Base-by-base conservation (phyloP, 1,139 yeast genomes). In the Kodamaea plutei region DNA sequence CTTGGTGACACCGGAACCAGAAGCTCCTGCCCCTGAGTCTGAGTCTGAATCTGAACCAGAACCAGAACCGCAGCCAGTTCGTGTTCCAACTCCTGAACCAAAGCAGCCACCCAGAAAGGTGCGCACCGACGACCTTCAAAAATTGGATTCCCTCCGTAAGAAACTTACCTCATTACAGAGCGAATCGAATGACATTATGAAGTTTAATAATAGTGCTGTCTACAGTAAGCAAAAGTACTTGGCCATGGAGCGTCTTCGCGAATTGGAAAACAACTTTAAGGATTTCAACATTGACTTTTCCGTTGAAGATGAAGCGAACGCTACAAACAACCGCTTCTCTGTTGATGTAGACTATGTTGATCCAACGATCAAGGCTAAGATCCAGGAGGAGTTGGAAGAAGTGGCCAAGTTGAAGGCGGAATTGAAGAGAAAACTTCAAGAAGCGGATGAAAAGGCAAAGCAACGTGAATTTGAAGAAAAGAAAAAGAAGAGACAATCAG, bases 141-240 rank as follows among this genome's bases (percentile, higher is more conserved):
- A 65, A 32, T 52, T 83, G 30, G 73, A 72, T 34, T 58, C 58
- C n/a, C 58, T 83, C 29, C 64, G 84, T 39, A 68, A 69, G 39
- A 76, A 77, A 43, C 56, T 83, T 25, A 69, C 79, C 5, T 67
- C 70, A 7, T 59, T 83, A 25, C 91, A 83, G 52, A 69, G 69
- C 31, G 89, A 83, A 50, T 79, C 88, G 2, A 83, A 83, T 51
- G 85, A 79, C 43, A 77, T 83, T 28, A 65, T 83, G 58, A 83
- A 82, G 48, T 76, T 69, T 45, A 81, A 79, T 52, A 72, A 78
- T 38, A 71, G 71, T 40, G 78, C 83, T 29, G 54, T 75, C 53
- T 68, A 77, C 52, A 62, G 66, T 28, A 71, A 73, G 39, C 81
- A 78, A 46, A 81, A 74, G 46, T 52, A 61, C 29, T 64, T 75